Base-by-base conservation (phyloP, 148 eudicot genomes). In the Fallopia convolvulus region DNA sequence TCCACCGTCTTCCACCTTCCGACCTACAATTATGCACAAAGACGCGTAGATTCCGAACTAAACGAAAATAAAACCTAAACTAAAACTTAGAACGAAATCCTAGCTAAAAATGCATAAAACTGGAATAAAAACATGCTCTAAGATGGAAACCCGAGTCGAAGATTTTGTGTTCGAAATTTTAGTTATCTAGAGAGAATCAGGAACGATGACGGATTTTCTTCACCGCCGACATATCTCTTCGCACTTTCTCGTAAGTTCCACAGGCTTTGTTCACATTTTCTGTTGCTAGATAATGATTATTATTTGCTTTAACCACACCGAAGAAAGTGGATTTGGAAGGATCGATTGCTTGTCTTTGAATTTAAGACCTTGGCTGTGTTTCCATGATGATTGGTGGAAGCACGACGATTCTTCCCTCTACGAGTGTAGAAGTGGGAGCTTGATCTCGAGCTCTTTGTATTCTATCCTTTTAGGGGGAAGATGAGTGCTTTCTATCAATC, bases 271-370 rank as follows among this genome's bases (percentile, higher is more conserved):
- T 30, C 6, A 41, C 18, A 5, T 4, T 30, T 1, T 6, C 6
- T 13, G 72, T 39, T 68, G 72, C 72, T 68, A 46, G 44, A 68
- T 68, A 46, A 68, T 68, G 72, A 68, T 68, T 68, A 46, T 68
- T 32, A 39, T 39, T 68, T 68, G 72, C 72, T 68, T 68, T 68
- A 68, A 68, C 72, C 72, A 68, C 72, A 68, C 72, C 44, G 72
- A 68, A 68, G 46, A 68, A 20, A 68, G 72, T 21, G 72, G 72
- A 6, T 23, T 68, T 10, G 72, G 46, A 68, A 33, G 21, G 72
- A 15, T 17, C 23, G 20, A 42, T 17, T 6, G 18, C 44, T 23
- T 1, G 46, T 68, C 10, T 68, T 14, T 36, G 72, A 10, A 68
- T 68, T 36, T 68, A 68, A 68, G 72, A 2, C 46, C 72, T 68